Percentiles rank a stretch among this genome's conserved stretches.
These are phyloP conservation scores for Euphorbia peplus DNA, from an alignment of 345 rosid genomes.

Conservation along the genomic window DNA sequence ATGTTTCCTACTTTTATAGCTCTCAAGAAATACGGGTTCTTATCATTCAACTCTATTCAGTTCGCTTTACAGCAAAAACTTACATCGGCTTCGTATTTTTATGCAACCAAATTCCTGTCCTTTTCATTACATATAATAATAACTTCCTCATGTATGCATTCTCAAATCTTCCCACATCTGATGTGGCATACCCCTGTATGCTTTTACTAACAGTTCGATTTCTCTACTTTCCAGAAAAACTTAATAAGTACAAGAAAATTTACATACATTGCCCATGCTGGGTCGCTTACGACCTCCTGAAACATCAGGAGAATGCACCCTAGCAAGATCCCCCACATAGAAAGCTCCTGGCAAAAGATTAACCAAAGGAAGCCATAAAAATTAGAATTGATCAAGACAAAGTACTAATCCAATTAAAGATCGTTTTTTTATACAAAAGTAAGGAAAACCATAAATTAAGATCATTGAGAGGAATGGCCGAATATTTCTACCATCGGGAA, in stretches of 20 bases:
- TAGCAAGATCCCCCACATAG: conserved; percentile 51
- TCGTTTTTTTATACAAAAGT: background rate
- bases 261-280: conserved; percentile 55
- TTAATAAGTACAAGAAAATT: conserved; percentile 13
- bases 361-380: conserved; percentile 13
- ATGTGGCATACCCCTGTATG: background rate
- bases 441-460: background rate
- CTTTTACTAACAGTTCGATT: background rate
- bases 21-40: background rate
- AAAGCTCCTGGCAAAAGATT: conserved; percentile 46
- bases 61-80: background rate
- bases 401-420: background rate
- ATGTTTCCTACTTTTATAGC: background rate
- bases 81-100: background rate
- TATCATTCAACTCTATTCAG: background rate
- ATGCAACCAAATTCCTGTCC: background rate
- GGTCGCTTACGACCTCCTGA: conserved; percentile 45
- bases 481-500: background rate
- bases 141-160: background rate
- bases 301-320: conserved; percentile 38
- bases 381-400: background rate
- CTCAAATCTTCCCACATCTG: background rate
- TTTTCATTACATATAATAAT: background rate
- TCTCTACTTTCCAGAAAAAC: background rate
- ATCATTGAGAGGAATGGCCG: background rate